phyloP scores from a whole-genome alignment of 75 land plant genomes.

The Pinus taeda region DNA sequence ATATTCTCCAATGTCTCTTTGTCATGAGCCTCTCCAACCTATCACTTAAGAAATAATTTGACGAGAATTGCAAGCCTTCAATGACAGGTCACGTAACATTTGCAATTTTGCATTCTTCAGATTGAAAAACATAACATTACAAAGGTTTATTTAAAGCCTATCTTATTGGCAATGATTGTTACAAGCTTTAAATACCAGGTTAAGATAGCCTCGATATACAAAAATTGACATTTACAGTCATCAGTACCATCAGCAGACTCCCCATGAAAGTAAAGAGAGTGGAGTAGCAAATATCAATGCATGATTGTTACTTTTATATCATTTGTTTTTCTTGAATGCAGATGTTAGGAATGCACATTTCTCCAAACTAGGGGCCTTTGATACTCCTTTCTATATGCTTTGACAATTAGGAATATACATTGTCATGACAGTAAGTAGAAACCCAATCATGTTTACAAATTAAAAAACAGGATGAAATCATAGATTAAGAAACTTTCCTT shows the following conservation, averaged over 20 bases:
- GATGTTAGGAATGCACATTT: not conserved
- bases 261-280: not conserved
- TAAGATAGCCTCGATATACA: not conserved
- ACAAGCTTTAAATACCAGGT: not conserved
- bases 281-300: too few relatives aligned
- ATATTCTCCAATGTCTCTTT: not conserved
- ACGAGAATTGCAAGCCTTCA: not conserved
- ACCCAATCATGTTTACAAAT: not conserved
- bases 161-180: not conserved
- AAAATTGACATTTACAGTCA: not conserved
- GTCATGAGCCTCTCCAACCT: not conserved
- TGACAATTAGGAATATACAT: not conserved
- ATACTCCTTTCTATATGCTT: not conserved
- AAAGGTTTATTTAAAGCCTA: not conserved
- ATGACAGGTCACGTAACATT: not conserved
- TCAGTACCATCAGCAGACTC: not conserved
- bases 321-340: not conserved
- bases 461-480: not conserved
- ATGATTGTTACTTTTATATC: not conserved
- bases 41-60: not conserved
- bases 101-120: not conserved
- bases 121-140: not conserved
- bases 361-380: not conserved
- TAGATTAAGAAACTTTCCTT: not conserved
- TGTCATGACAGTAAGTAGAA: not conserved